Evolutionary conservation across 2,329 filamentous ascomycete genomes (phyloP).

Genomic region (Herpotrichia juniperi): DNA sequence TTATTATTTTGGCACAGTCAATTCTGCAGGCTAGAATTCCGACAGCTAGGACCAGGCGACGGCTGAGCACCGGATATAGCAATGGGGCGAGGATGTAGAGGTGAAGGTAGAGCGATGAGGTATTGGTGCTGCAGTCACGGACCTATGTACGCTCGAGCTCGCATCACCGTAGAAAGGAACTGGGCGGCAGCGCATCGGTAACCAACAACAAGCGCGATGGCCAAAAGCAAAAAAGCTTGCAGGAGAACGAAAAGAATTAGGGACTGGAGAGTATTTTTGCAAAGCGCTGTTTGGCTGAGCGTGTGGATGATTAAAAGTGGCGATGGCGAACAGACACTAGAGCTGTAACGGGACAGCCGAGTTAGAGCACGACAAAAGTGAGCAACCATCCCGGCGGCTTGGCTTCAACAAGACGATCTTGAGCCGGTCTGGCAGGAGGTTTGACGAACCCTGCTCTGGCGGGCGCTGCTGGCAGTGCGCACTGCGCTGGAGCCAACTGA

Average conservation of each 20-base stretch:
- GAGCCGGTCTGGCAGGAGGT: constrained; percentile 38
- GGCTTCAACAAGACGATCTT: constrained; percentile 39
- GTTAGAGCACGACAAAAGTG: constrained; percentile 35
- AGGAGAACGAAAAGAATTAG: constrained; percentile 36
- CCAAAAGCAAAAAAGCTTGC: constrained; percentile 35
- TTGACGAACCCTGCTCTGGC: constrained; percentile 24
- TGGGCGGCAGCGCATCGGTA: constrained; percentile 33
- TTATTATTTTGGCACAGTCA: constrained; percentile 35
- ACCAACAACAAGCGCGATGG: constrained; percentile 31
- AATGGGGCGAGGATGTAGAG: constrained; percentile 18
- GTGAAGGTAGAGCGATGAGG: constrained; percentile 25
- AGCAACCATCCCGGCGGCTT: constrained; percentile 39
- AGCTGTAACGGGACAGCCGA: constrained; percentile 30
- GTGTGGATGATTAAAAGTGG: constrained; percentile 47
- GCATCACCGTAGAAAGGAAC: constrained; percentile 15
- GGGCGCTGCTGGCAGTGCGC: constrained; percentile 33
- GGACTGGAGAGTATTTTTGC: constrained; percentile 35
- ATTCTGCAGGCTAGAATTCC: constrained; percentile 31
- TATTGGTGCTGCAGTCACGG: constrained; percentile 29
- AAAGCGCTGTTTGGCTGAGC: constrained; percentile 40
- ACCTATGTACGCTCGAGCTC: constrained; percentile 32
- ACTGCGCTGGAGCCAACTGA: constrained; percentile 46
- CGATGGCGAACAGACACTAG: constrained; percentile 41
- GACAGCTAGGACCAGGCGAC: constrained; percentile 33
- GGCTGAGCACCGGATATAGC: constrained; percentile 26